Evolutionary conservation across 1,139 yeast species (phyloP).

Genomic region (Pichia sp.): DNA sequence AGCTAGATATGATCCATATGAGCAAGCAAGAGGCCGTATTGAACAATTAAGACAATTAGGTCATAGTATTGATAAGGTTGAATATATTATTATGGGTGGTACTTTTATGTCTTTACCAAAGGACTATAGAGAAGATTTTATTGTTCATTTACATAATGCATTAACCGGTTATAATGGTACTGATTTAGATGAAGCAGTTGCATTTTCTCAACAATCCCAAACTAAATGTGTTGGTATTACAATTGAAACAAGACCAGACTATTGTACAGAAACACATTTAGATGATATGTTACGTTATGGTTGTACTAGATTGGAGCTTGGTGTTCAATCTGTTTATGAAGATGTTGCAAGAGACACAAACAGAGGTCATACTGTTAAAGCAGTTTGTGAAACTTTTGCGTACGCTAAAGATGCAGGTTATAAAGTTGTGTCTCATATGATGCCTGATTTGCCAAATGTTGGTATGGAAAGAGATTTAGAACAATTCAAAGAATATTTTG

Average conservation of each 20-base stretch:
- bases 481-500: slow-evolving; percentile 93
- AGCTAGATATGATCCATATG: slow-evolving; percentile 96
- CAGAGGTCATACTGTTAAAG: slow-evolving; percentile 94
- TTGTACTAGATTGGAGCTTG: slow-evolving; percentile 93
- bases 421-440: slow-evolving; percentile 97
- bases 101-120: slow-evolving; percentile 93
- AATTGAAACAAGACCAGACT: slow-evolving; percentile 97
- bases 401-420: slow-evolving; percentile 97
- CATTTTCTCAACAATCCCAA: slow-evolving; percentile 85
- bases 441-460: slow-evolving; percentile 98
- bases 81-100: slow-evolving; percentile 98
- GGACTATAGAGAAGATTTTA: slow-evolving; percentile 83
- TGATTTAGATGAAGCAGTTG: slow-evolving; percentile 84
- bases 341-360: slow-evolving; percentile 98
- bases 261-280: slow-evolving; percentile 92
- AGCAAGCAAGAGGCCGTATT: slow-evolving; percentile 96
- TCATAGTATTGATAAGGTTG: slow-evolving; percentile 94
- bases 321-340: slow-evolving; percentile 95
- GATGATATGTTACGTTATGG: slow-evolving; percentile 96
- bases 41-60: slow-evolving; percentile 95
- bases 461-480: slow-evolving; percentile 98
- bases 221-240: slow-evolving; percentile 99
- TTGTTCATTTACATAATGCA: slow-evolving; percentile 88
- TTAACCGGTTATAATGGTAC: slow-evolving; percentile 88
- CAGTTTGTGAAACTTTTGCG: slow-evolving; percentile 94